These are phyloP conservation scores for Russula dissimulans DNA, from an alignment of 768 basidiomycete genomes.

Conservation along the genomic window DNA sequence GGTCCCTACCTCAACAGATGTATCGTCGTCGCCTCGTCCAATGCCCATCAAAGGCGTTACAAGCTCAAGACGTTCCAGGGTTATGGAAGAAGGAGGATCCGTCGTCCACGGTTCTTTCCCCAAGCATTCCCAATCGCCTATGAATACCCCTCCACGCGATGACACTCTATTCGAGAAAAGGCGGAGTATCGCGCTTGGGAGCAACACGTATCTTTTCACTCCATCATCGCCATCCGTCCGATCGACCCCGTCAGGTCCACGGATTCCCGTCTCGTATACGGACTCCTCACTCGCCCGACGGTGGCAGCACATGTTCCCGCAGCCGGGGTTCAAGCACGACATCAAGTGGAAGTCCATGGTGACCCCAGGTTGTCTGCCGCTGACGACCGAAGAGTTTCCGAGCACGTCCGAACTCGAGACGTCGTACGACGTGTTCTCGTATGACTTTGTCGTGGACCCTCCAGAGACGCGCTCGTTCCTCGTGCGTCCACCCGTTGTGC, in stretches of 20 bases:
- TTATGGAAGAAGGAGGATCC: slow-evolving; percentile 46
- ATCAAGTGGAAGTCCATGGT: slow-evolving; percentile 88
- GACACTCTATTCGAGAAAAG: slow-evolving; percentile 45
- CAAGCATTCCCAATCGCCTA: slow-evolving; percentile 44
- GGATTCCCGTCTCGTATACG: slow-evolving; percentile 45
- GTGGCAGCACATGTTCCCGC: slow-evolving; percentile 84
- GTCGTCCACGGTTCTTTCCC: slow-evolving; percentile 40
- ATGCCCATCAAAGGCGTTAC: slow-evolving; percentile 29
- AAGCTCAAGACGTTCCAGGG: slow-evolving; percentile 32
- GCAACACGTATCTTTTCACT: slow-evolving; percentile 25
- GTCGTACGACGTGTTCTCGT: slow-evolving; percentile 74
- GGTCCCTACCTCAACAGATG: background rate
- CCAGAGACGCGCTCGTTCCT: slow-evolving; percentile 82
- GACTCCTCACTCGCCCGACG: slow-evolving; percentile 72
- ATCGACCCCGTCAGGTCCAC: slow-evolving; percentile 62
- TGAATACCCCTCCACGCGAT: slow-evolving; percentile 63
- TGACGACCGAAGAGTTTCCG: slow-evolving; percentile 87
- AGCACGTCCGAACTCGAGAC: slow-evolving; percentile 62
- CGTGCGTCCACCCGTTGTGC: slow-evolving; percentile 51
- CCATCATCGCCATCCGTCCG: slow-evolving; percentile 42
- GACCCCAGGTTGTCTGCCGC: slow-evolving; percentile 79
- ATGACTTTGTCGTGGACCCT: slow-evolving; percentile 81
- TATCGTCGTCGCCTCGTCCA: slow-evolving; percentile 33
- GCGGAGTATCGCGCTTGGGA: slow-evolving; percentile 40
- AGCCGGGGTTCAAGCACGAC: slow-evolving; percentile 66